Evolutionary conservation across 1,139 yeast genomes (phyloP).

Genomic region (Candida albicans): DNA sequence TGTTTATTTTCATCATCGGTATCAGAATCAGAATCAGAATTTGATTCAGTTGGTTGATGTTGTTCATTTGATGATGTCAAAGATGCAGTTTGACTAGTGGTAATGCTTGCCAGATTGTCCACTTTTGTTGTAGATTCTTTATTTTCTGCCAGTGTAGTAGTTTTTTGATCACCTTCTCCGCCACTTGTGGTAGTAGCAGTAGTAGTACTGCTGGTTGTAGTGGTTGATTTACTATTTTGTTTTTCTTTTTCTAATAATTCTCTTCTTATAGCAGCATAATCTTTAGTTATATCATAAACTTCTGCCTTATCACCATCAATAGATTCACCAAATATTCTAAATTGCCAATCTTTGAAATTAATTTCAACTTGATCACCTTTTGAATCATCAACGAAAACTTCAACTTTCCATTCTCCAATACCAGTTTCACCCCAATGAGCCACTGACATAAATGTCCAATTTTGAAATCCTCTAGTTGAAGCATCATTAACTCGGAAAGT

Average conservation of each 20-base stretch:
- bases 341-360: slow-evolving; percentile 65
- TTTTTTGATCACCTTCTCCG: slow-evolving; percentile 3
- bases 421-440: slow-evolving; percentile 97
- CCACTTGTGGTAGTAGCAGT: slow-evolving; percentile 4
- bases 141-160: neutral
- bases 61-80: neutral
- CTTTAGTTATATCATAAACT: slow-evolving; percentile 38
- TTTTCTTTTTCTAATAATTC: slow-evolving; percentile 21
- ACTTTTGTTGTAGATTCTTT: slow-evolving; percentile 2
- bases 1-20: slow-evolving; percentile 13
- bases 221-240: slow-evolving; percentile 2
- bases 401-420: slow-evolving; percentile 78
- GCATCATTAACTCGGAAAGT: slow-evolving; percentile 64
- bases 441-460: slow-evolving; percentile 97
- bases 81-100: slow-evolving; percentile 1
- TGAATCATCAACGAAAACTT: slow-evolving; percentile 42
- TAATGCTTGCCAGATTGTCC: slow-evolving; percentile 2
- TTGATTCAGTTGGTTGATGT: neutral
- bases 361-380: slow-evolving; percentile 35
- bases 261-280: slow-evolving; percentile 43
- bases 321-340: slow-evolving; percentile 80
- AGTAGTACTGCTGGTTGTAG: slow-evolving; percentile 2
- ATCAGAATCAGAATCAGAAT: slow-evolving; percentile 11
- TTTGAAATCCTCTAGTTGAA: slow-evolving; percentile 57
- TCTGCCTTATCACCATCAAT: slow-evolving; percentile 63